Conservation (phyloP, 1,139 yeast species). For the Blastobotrys serpentis region DNA sequence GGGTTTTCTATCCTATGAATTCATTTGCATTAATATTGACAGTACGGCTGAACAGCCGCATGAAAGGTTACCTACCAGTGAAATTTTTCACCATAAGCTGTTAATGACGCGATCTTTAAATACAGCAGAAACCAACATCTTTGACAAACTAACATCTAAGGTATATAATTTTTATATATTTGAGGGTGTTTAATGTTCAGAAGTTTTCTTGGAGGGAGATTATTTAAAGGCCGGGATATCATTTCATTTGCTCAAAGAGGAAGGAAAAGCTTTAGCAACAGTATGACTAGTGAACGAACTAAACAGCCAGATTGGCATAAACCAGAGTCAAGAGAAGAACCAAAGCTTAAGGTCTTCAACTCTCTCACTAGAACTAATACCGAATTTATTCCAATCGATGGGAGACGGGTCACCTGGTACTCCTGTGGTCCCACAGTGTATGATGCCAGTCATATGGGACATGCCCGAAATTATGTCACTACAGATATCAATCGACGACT, state of each 20-base stretch:
- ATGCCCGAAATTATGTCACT: slow-evolving; percentile 94
- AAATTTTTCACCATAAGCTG: neutral
- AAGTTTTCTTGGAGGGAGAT: neutral
- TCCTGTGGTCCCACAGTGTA: slow-evolving; percentile 99
- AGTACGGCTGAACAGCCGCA: slow-evolving; percentile 3
- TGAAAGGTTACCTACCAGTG: neutral
- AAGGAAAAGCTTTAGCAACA: neutral
- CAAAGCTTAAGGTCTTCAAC: slow-evolving; percentile 59
- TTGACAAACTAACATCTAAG: neutral
- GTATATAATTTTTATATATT: neutral
- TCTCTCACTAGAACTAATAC: slow-evolving; percentile 80
- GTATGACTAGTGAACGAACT: slow-evolving; percentile 12
- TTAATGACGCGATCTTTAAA: neutral
- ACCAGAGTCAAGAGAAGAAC: slow-evolving; percentile 19
- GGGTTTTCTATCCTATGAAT: too few species aligned
- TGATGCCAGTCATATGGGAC: slow-evolving; percentile 98
- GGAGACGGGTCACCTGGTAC: slow-evolving; percentile 81
- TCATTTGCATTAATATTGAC: too few species aligned
- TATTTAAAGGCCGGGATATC: neutral
- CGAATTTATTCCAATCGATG: slow-evolving; percentile 63
- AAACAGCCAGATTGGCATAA: slow-evolving; percentile 29
- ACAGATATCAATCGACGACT: slow-evolving; percentile 90
- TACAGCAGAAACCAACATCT: neutral
- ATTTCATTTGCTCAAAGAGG: neutral
- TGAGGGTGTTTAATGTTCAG: slow-evolving; percentile 1